phyloP scores from a whole-genome alignment of 495 filamentous ascomycete species.

The Pyronema omphalodes region DNA sequence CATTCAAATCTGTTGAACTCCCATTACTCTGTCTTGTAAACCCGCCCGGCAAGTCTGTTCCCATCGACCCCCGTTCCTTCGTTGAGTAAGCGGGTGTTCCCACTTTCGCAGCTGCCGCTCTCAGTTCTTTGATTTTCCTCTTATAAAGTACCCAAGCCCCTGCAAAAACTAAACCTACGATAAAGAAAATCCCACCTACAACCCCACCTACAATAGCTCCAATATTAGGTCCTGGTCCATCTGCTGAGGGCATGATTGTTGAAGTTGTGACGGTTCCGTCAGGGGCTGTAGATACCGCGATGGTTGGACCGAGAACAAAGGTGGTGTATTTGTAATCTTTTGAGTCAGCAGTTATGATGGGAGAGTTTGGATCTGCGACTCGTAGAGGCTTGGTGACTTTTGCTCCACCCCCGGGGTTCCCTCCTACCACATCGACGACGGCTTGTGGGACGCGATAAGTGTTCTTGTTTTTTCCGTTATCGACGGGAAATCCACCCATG shows the following conservation, averaged over 20 bases:
- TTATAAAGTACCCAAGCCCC: conserved; percentile 18
- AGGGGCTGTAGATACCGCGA: conserved; percentile 43
- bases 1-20: conserved; percentile 37
- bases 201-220: conserved; percentile 46
- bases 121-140: conserved; percentile 35
- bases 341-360: conserved; percentile 46
- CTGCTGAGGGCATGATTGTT: conserved; percentile 18
- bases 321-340: conserved; percentile 33
- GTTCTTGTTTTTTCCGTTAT: conserved; percentile 17
- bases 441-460: conserved; percentile 42
- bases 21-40: conserved; percentile 9
- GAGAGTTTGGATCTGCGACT: conserved; percentile 42
- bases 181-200: conserved; percentile 39
- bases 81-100: conserved; percentile 29
- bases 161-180: conserved; percentile 40
- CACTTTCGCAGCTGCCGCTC: conserved; percentile 48
- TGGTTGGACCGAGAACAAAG: conserved; percentile 25
- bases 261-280: conserved; percentile 40
- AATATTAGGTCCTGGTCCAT: conserved; percentile 27
- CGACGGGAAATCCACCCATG: conserved; percentile 26
- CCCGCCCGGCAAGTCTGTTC: conserved; percentile 4
- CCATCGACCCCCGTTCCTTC: conserved; percentile 13
- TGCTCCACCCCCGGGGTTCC: conserved; percentile 40
- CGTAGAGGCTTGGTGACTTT: conserved; percentile 47
- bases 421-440: conserved; percentile 46